A percentile compares a stretch with the other conserved stretches of the same genome.
Conservation (phyloP, 2,329 filamentous ascomycete genomes). For the Leptodontidium sp. region DNA sequence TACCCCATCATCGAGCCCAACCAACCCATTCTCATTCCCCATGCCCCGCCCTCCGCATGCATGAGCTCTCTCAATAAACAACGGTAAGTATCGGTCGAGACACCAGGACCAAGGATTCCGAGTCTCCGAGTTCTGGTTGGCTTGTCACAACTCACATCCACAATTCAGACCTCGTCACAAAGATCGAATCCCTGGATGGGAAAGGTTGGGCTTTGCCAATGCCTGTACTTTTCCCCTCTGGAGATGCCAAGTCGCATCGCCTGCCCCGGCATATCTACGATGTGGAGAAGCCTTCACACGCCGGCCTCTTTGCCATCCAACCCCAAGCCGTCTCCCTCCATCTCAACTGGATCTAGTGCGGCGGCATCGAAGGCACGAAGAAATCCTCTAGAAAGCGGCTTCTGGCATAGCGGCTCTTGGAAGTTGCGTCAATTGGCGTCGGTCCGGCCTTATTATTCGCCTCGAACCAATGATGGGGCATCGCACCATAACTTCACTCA, state of each 20-base stretch:
- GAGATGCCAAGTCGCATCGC: slow-evolving; percentile 12
- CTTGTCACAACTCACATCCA: slow-evolving; percentile 4
- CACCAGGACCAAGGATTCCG: background rate
- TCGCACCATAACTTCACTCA: background rate
- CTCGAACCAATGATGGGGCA: background rate
- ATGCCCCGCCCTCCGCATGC: slow-evolving; percentile 19
- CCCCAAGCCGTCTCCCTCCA: background rate
- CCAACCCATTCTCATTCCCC: slow-evolving; percentile 3
- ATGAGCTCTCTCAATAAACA: background rate
- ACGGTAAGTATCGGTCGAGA: slow-evolving; percentile 16
- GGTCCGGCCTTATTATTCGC: slow-evolving; percentile 16
- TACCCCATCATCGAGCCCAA: slow-evolving; percentile 14
- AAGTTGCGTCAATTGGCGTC: slow-evolving; percentile 4
- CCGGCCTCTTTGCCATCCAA: slow-evolving; percentile 7
- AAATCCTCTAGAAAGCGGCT: slow-evolving; percentile 12
- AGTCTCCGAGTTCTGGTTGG: background rate
- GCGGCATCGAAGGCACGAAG: slow-evolving; percentile 12
- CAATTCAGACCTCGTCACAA: background rate
- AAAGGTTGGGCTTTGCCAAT: slow-evolving; percentile 6
- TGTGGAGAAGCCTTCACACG: slow-evolving; percentile 18
- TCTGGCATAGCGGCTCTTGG: background rate
- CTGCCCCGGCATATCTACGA: slow-evolving; percentile 6
- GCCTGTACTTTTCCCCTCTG: slow-evolving; percentile 5
- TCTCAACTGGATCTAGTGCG: background rate
- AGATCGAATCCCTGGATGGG: background rate